Base-by-base conservation (phyloP, 1,139 yeast species). In the Kluyveromyces marxianus region DNA sequence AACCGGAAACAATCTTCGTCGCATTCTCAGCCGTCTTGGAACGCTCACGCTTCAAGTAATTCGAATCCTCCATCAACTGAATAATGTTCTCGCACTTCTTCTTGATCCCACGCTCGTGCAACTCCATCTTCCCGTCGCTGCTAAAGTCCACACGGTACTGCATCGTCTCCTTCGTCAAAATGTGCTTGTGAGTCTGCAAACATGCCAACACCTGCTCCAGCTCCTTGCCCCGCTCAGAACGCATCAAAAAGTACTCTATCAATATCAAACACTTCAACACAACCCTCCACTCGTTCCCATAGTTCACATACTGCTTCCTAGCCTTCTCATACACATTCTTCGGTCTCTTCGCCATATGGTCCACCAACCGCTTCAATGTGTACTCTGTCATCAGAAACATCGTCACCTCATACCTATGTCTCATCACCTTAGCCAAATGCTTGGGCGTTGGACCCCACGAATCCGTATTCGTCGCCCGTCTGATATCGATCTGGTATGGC, bases 371-470 rank as follows among this genome's bases (percentile, higher is more conserved):
- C 43, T 63, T 62, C 49, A 60, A 44, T 8, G 60, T 58, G 44
- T 62, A 61, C 44, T 61, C 66, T 1, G 67, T 59, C 52, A 62
- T 54, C 46, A 63, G 38, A 45, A 60, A 63, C 48, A 63, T 46
- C 3, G 67, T 65, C 3, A 62, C 64, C 46, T 60, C 63, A 41
- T 54, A 56, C 46, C 63, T 53, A 46, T 63, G 58, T 39, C 66
- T 53, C 41, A 56, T 28, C n/a, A 67, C 65, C 42, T 67, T 67
- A 30, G 59, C 58, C 49, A 69, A 52, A 49, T 71, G 72, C 41
- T 64, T 60, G 7, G 69, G 60, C 0, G 74, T 68, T 6, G 76
- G 76, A 3, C 76, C 76, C 76, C 76, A 71, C 3, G 69, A 54
- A 51, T 71, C 76, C 4, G 74, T 71, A 44, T 70, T 71, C 10